Evolutionary conservation across 1,284 basidiomycete genomes (phyloP).

Genomic region (Boletellus sp.): DNA sequence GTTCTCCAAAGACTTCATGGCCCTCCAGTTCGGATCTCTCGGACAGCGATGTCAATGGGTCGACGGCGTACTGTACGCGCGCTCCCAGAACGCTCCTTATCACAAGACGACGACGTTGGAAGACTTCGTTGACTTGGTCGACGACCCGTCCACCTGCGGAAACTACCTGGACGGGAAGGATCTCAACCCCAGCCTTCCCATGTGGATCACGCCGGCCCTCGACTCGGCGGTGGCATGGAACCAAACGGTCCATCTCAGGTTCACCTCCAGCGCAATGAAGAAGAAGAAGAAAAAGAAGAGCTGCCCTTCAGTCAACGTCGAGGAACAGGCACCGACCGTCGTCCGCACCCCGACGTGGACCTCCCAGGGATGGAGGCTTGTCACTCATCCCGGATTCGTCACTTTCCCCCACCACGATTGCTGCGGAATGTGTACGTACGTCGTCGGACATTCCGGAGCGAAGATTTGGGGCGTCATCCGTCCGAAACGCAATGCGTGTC

Average conservation of each 20-base stretch:
- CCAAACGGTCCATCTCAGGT: neutral
- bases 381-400: conserved; percentile 4
- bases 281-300: neutral
- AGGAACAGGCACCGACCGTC: neutral
- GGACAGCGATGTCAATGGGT: neutral
- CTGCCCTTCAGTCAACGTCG: neutral
- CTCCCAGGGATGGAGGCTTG: conserved; percentile 7
- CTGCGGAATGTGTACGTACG: conserved; percentile 3
- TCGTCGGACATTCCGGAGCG: neutral
- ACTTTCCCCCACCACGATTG: conserved; percentile 1
- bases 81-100: neutral
- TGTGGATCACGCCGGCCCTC: neutral
- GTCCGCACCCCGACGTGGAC: neutral
- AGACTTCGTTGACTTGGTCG: neutral
- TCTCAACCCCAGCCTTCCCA: neutral
- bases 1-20: neutral
- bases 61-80: too few relatives aligned
- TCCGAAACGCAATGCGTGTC: neutral
- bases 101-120: neutral
- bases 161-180: conserved; percentile 10
- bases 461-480: conserved; percentile 8
- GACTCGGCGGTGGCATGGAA: neutral
- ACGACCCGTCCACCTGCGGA: neutral
- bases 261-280: neutral
- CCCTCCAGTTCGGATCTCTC: neutral